A percentile compares a stretch with the other conserved stretches of the same genome.
Evolutionary conservation across 805 yeast genomes (phyloP).

Genomic region (Yarrowia sp.): DNA sequence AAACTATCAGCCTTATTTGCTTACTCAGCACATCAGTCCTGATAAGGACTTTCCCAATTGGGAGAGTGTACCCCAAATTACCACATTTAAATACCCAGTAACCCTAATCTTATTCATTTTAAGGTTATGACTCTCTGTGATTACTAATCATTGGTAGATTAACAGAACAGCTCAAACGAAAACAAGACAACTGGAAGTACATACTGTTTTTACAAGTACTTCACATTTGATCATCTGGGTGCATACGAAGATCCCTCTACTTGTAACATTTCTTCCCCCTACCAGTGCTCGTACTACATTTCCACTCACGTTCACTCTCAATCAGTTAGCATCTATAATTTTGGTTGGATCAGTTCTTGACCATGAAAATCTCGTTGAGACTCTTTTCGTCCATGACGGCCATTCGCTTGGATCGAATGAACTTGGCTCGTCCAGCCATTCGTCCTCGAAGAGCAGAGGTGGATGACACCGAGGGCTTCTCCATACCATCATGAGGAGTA

Average conservation of each 20-base stretch:
- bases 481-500: slow-evolving; percentile 47
- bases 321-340: slow-evolving; percentile 33
- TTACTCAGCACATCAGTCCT: neutral
- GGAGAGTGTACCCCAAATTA: slow-evolving; percentile 3
- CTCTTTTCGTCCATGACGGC: slow-evolving; percentile 90
- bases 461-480: slow-evolving; percentile 42
- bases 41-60: neutral
- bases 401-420: slow-evolving; percentile 89
- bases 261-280: too few species aligned
- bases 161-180: too few species aligned
- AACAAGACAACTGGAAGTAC: too few species aligned
- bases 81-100: neutral
- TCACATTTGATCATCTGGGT: too few species aligned
- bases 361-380: slow-evolving; percentile 91
- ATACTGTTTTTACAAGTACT: too few species aligned
- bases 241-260: too few species aligned
- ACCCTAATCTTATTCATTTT: neutral
- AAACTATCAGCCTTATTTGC: too few species aligned
- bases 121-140: neutral
- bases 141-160: too few species aligned
- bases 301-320: slow-evolving; percentile 13
- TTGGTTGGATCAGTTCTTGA: slow-evolving; percentile 48
- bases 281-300: too few species aligned
- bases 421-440: slow-evolving; percentile 78
- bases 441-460: slow-evolving; percentile 58